phyloP scores from a whole-genome alignment of 305 asterid species.

The Rubia tinctorum region DNA sequence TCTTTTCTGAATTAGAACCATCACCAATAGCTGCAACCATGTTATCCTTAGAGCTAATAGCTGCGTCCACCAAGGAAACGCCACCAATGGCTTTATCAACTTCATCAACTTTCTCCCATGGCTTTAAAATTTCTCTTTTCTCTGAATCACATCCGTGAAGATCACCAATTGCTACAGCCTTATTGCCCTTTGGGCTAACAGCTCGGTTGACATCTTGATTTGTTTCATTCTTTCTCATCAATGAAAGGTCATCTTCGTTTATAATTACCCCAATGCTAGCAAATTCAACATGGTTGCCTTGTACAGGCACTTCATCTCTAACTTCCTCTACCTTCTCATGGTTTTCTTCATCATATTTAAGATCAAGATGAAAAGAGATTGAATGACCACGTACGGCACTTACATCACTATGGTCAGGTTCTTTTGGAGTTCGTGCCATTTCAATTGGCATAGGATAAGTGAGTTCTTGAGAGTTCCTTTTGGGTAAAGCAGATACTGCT shows the following conservation, averaged over 20 bases:
- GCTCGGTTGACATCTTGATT: constrained; percentile 7
- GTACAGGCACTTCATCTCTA: constrained; percentile 15
- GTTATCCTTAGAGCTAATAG: constrained; percentile 20
- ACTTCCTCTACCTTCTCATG: constrained; percentile 13
- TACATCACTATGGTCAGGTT: constrained; percentile 17
- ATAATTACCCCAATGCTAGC: constrained; percentile 28
- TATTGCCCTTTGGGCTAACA: constrained; percentile 20
- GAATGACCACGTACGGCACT: constrained; percentile 29
- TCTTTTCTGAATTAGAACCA: constrained; percentile 13
- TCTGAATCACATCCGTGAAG: constrained; percentile 15
- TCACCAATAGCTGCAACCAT: constrained; percentile 23
- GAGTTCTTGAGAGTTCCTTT: constrained; percentile 32
- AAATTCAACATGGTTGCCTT: constrained; percentile 23
- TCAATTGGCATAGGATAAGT: constrained; percentile 30
- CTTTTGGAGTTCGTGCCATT: constrained; percentile 22
- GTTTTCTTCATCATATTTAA: constrained; percentile 25
- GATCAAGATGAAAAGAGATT: constrained; percentile 18
- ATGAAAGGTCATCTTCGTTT: constrained; percentile 17
- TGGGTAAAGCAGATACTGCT: constrained; percentile 25
- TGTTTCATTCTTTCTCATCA: not conserved
- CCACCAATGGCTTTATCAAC: not conserved
- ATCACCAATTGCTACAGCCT: constrained; percentile 23
- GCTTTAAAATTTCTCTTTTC: constrained; percentile 9
- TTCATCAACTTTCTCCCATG: constrained; percentile 4
- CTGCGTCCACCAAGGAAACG: constrained; percentile 6